Evolutionary conservation across 2,329 filamentous ascomycete genomes (phyloP), one percentile per base, ranked within the genome.

Genomic region (Byssothecium circinans): DNA sequence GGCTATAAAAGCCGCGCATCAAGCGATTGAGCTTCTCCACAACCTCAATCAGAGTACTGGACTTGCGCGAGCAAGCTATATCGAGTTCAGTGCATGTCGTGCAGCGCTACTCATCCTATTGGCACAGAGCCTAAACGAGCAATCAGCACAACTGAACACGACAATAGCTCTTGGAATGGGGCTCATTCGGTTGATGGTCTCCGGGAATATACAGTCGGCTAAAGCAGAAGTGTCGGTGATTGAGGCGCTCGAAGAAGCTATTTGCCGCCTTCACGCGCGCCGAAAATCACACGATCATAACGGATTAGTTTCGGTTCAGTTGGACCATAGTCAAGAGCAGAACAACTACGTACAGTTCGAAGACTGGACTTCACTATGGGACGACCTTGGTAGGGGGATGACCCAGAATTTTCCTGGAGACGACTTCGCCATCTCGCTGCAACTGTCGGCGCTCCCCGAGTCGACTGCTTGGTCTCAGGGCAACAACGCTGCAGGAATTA

Each of bases 1-100:
- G 19, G 53, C 47, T 19, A 33, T 56, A 10, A 32, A 41, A 23
- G 48, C 50, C n/a, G 47, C 53, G 11, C 39, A 45, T 14, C 47
- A 50, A 41, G 48, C 40, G 22, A 52, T 56, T 23, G 25, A 42
- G 8, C 45, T 47, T 23, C 50, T 47, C 15, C 47, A 42, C 2
- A 33, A 19, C 25, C 47, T 56, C 42, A 51, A 50, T 6, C 42
- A 37, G 7, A 34, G 45, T 2, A 52, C 54, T n/a, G 53, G 51
- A 23, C 51, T 56, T 32, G 51, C 51, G 32, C 49, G 43, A 27
- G 44, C 53, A 18, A 49, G 44, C 8, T 56, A 56, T 47, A 41
- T 41, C 23, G 52, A 54, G 17, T 54, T 46, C 19, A 52, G 49
- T 37, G 43, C 53, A 22, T 56, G 53, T 25, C 50, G 53, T 2